Base-by-base conservation (phyloP, 495 filamentous ascomycete species). In the Polyplosphaeria fusca region DNA sequence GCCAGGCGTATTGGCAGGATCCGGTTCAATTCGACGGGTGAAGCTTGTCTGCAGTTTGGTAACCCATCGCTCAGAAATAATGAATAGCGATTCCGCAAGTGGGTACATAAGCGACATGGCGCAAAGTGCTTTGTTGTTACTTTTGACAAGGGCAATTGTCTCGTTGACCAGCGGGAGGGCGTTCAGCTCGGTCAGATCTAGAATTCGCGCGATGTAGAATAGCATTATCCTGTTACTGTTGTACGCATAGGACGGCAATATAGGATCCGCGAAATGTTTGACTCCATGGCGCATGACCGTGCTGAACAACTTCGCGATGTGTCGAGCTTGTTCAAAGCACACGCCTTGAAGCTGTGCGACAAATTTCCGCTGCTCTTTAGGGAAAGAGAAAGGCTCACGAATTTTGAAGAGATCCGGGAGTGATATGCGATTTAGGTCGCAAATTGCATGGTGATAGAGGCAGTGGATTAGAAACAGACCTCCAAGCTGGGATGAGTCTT, bases 171-270 rank as follows among this genome's bases (percentile, higher is more conserved):
- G n/a, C 11, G n/a, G 18, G 12, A 5, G 23, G n/a, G 45, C 45
- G 5, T 47, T 24, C n/a, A 14, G 22, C 13, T 47, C 20, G 23
- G 23, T 27, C 25, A 19, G 45, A 47, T 47, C 45, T 16, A 47
- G 45, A 16, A 47, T 30, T 5, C 25, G 22, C 7, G 45, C 45
- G 25, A 26, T 47, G 16, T 47, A 47, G 25, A 27, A 47, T 13
- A 47, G 45, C 45, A 47, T 47, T 13, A 47, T 47, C 16, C 45
- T 9, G 23, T 26, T 47, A 16, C 45, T 47, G 25, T 47, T 47
- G 25, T 47, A 47, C 22, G 25, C 45, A 11, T 24, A 47, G 9
- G 23, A 28, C 19, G 45, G 45, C 45, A 47, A 14, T 7, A 47
- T 47, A 2, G 45, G 19, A 16, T 47, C 45, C 5, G 45, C 45